Conservation (phyloP, 768 basidiomycete genomes). For the Paxillus rubicundulus region DNA sequence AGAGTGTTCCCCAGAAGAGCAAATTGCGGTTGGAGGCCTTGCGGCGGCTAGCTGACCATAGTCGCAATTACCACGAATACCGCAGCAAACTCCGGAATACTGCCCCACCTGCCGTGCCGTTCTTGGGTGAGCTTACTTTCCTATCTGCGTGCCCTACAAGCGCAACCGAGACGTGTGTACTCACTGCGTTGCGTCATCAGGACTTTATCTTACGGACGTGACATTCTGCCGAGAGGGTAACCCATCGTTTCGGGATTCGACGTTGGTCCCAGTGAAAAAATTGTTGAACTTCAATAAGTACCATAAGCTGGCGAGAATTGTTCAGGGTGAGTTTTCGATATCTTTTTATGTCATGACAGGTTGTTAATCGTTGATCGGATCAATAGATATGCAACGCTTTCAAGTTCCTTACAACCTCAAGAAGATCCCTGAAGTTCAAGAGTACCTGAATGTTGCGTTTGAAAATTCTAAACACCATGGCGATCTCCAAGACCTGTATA, state of each 20-base stretch:
- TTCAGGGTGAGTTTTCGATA: constrained; percentile 54
- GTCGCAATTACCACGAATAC: constrained; percentile 89
- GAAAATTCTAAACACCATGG: constrained; percentile 73
- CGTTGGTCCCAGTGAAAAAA: constrained; percentile 68
- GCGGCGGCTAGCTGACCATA: constrained; percentile 86
- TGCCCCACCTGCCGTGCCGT: constrained; percentile 91
- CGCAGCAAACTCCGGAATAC: constrained; percentile 82
- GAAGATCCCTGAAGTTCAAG: constrained; percentile 86
- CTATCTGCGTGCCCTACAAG: not conserved
- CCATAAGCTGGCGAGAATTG: constrained; percentile 81
- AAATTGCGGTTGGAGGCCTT: constrained; percentile 73
- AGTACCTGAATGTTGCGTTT: constrained; percentile 70
- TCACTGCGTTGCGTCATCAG: constrained; percentile 37
- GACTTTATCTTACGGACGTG: constrained; percentile 85
- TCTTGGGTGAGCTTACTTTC: constrained; percentile 62
- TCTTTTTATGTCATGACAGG: not conserved
- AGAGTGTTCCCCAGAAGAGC: constrained; percentile 87
- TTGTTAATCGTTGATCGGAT: constrained; percentile 3
- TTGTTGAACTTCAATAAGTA: constrained; percentile 97
- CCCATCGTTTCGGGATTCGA: constrained; percentile 78
- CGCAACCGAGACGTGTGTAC: not conserved
- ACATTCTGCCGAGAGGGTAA: constrained; percentile 97
- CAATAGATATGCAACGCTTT: constrained; percentile 85
- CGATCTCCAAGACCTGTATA: constrained; percentile 83
- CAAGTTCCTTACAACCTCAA: constrained; percentile 85